phyloP scores from a whole-genome alignment of 2,329 filamentous ascomycete species.

The Ophiostoma fasciatum region DNA sequence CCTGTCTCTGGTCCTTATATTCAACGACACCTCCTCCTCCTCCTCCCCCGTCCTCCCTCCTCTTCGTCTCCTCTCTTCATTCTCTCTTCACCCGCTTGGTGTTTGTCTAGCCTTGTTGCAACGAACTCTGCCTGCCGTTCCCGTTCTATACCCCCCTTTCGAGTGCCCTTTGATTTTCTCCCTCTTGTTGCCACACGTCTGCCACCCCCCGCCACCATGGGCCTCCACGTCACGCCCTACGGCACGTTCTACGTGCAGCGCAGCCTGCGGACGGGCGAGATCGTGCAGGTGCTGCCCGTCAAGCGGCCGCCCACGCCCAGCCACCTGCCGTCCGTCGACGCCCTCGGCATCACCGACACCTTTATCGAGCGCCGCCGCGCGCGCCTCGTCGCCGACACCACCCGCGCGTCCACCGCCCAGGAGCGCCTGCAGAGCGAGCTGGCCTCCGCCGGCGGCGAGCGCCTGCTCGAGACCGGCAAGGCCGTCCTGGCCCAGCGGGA shows the following conservation, averaged over 20 bases:
- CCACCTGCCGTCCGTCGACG: slow-evolving; percentile 10
- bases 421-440: slow-evolving; percentile 10
- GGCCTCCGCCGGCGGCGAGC: slow-evolving; percentile 8
- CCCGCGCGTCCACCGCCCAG: slow-evolving; percentile 6
- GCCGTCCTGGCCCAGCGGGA: slow-evolving; percentile 8
- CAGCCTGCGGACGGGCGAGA: slow-evolving; percentile 10
- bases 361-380: slow-evolving; percentile 12
- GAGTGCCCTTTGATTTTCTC: too few species aligned
- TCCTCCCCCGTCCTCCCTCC: too few species aligned
- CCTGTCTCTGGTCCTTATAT: too few species aligned
- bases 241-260: slow-evolving; percentile 12
- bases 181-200: too few species aligned
- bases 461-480: slow-evolving; percentile 10
- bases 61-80: too few species aligned
- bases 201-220: slow-evolving; percentile 2
- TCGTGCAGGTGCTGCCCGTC: slow-evolving; percentile 11
- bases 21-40: too few species aligned
- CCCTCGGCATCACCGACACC: slow-evolving; percentile 10
- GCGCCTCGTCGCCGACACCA: slow-evolving; percentile 7
- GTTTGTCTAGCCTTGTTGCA: too few species aligned
- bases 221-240: slow-evolving; percentile 10
- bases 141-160: too few species aligned
- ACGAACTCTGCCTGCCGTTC: too few species aligned
- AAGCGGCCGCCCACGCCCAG: slow-evolving; percentile 7
- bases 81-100: too few species aligned